Evolutionary conservation across 2,329 filamentous ascomycete species (phyloP), one percentile per base, ranked within the genome.

Genomic region (Tolypocladium tundrense): DNA sequence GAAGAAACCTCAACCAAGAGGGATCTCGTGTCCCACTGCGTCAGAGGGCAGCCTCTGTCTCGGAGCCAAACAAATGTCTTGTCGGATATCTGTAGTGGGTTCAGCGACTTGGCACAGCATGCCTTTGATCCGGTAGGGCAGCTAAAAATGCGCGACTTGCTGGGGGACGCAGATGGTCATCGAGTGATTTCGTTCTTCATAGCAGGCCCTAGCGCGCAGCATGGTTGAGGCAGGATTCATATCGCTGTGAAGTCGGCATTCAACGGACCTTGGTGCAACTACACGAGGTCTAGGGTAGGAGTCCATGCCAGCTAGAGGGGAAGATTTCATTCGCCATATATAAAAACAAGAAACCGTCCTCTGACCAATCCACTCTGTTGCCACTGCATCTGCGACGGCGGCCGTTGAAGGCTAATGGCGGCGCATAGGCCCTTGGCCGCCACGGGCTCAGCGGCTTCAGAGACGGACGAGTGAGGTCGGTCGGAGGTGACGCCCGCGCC

Each of bases 131-230:
- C 54, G 33, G 55, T 61, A n/a, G 61, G 66, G 13, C 60, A 62
- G 55, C 54, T 57, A 31, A 43, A 40, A 8, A 60, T 74, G 27
- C 57, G 61, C 39, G 62, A 67, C 24, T 62, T 62, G 35, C 61
- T 74, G n/a, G 72, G 72, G 1, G 60, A 63, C 5, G 53, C 35
- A 33, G 70, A 73, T 54, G 68, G 64, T 16, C 51, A 51, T 3
- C 65, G 70, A 11, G 58, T 74, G 33, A 60, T 70, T 19, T 59
- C 63, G 1, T 73, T 73, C 58, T 62, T 73, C 31, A 60, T 59
- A 4, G 58, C 61, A 33, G 68, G 66, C 24, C 64, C 65, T 37
- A 35, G 48, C 19, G 48, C 37, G 48, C 48, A 35, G 31, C 48
- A 21, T 5, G 19, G 21, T 8, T 52, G 11, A 52, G 8, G 16